A percentile compares a stretch with the other conserved stretches of the same genome.
phyloP scores from a whole-genome alignment of 805 yeast species.

The Nakazawaea wyomingensis region DNA sequence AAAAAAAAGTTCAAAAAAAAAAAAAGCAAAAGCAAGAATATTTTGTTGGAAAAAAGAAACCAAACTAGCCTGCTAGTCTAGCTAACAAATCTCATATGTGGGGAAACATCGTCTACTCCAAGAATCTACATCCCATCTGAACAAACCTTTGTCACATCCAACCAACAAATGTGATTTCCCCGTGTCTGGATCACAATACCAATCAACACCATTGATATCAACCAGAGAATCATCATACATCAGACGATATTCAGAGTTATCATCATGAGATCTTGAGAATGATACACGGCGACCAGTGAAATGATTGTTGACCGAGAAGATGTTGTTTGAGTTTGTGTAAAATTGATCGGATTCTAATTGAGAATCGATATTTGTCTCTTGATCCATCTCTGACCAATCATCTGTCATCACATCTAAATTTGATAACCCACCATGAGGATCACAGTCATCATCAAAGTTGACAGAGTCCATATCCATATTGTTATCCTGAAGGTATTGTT shows the following conservation, averaged over 20 bases:
- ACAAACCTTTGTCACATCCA: constrained; percentile 63
- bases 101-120: constrained; percentile 61
- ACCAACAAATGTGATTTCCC: constrained; percentile 48
- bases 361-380: constrained; percentile 3
- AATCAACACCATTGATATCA: constrained; percentile 59
- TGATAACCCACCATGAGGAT: background rate
- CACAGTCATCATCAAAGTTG: constrained; percentile 3
- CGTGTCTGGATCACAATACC: constrained; percentile 40
- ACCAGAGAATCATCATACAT: constrained; percentile 13
- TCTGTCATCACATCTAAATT: constrained; percentile 1
- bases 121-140: constrained; percentile 64
- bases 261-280: background rate
- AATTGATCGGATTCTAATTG: constrained; percentile 1
- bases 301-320: constrained; percentile 8
- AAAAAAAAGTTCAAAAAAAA: no score
- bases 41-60: no score
- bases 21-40: no score
- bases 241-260: background rate
- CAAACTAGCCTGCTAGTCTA: background rate
- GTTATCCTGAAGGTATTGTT: background rate
- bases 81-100: constrained; percentile 40
- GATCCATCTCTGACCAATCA: constrained; percentile 9
- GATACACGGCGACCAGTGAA: constrained; percentile 7
- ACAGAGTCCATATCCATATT: background rate
- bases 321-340: constrained; percentile 6